These are phyloP conservation scores for Paramyrothecium sp. DNA, from an alignment of 2,329 filamentous ascomycete species.

Conservation along the genomic window DNA sequence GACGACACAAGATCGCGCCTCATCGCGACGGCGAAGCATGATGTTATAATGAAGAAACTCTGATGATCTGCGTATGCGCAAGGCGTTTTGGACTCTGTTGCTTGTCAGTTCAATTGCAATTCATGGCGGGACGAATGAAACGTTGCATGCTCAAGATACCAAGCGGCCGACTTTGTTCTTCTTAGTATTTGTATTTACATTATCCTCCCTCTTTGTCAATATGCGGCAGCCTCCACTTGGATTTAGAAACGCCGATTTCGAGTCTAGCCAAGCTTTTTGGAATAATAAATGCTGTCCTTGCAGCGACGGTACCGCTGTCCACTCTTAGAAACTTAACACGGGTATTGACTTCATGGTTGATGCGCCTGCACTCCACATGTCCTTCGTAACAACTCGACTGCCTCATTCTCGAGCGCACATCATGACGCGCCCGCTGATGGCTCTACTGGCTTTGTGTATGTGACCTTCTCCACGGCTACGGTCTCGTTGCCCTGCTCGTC, in stretches of 20 bases:
- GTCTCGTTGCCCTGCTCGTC: slow-evolving; percentile 75
- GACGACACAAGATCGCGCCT: slow-evolving; percentile 25
- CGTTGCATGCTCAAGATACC: slow-evolving; percentile 32
- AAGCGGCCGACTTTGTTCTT: slow-evolving; percentile 27
- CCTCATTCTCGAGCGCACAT: slow-evolving; percentile 10
- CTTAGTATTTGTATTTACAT: slow-evolving; percentile 29
- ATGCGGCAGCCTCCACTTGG: slow-evolving; percentile 6
- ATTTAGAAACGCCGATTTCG: slow-evolving; percentile 12
- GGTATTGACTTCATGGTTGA: slow-evolving; percentile 23
- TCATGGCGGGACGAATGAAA: slow-evolving; percentile 22
- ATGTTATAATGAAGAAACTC: slow-evolving; percentile 47
- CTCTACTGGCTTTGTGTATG: slow-evolving; percentile 74
- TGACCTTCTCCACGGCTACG: slow-evolving; percentile 82
- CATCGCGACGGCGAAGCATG: slow-evolving; percentile 54
- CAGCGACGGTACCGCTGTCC: background rate
- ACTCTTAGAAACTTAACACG: slow-evolving; percentile 11
- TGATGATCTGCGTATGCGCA: slow-evolving; percentile 18
- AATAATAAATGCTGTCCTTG: slow-evolving; percentile 5
- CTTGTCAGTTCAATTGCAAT: slow-evolving; percentile 14
- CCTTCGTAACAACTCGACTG: slow-evolving; percentile 6
- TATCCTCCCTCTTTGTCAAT: slow-evolving; percentile 14
- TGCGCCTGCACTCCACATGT: slow-evolving; percentile 18
- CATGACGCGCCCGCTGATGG: slow-evolving; percentile 51
- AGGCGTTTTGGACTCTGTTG: slow-evolving; percentile 24
- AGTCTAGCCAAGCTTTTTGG: slow-evolving; percentile 12